Evolutionary conservation across 1,284 basidiomycete genomes (phyloP).

Genomic region (Schizophyllum commune): DNA sequence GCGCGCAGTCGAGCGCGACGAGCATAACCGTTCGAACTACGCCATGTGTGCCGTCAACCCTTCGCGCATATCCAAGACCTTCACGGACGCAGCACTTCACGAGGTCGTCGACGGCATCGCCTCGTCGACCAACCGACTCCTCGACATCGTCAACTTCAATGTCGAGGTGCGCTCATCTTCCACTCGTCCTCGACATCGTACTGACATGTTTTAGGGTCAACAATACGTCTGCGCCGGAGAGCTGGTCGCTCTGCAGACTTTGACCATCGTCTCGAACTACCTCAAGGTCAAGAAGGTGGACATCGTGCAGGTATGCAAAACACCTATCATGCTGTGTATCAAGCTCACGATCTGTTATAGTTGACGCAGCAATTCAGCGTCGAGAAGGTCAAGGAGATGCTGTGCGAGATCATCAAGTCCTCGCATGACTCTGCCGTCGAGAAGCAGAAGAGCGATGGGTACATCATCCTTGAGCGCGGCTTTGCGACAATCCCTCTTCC

Average conservation of each 20-base stretch:
- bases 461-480: slow-evolving; percentile 92
- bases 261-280: slow-evolving; percentile 96
- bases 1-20: slow-evolving; percentile 92
- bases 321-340: not conserved
- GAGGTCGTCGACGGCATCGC: slow-evolving; percentile 94
- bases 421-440: slow-evolving; percentile 77
- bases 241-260: slow-evolving; percentile 84
- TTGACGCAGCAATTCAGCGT: slow-evolving; percentile 78
- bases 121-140: slow-evolving; percentile 66
- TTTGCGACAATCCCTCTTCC: slow-evolving; percentile 95
- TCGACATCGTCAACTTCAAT: slow-evolving; percentile 98
- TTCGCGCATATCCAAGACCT: slow-evolving; percentile 87
- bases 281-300: slow-evolving; percentile 97
- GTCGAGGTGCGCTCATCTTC: slow-evolving; percentile 66
- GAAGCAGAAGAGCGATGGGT: slow-evolving; percentile 76
- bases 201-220: slow-evolving; percentile 55
- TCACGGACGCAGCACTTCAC: slow-evolving; percentile 86
- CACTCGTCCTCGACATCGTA: not conserved
- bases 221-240: slow-evolving; percentile 99
- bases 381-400: slow-evolving; percentile 90
- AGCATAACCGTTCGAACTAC: slow-evolving; percentile 89
- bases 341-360: slow-evolving; percentile 29
- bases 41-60: slow-evolving; percentile 99
- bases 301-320: slow-evolving; percentile 73
- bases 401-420: slow-evolving; percentile 83